Base-by-base conservation (phyloP, 2,329 filamentous ascomycete species). In the Pestalotiopsis sp. region DNA sequence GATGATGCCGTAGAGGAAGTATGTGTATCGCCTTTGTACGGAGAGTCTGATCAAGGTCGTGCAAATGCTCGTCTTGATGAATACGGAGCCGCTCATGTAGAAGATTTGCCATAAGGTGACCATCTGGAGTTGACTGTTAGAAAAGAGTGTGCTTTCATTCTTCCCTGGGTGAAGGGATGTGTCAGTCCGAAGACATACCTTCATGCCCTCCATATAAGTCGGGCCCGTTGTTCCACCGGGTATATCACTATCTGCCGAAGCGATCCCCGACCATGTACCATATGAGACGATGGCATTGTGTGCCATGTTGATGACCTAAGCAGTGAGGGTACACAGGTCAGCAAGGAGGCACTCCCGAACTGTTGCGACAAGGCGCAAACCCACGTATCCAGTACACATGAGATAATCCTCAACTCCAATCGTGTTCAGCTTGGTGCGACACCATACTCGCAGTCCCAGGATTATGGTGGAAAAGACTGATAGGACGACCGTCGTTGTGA, bases 201-300 rank as follows among this genome's bases (percentile, higher is more conserved):
- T 65, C 23, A 49, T 49, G 23, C 38, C 62, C 13, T 65, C 62
- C 38, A 65, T 52, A 23, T 49, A 49, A 4, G 23, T 64, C 40
- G 59, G 23, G 2, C 27, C 13, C 4, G 27, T 62, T 5, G 23
- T 59, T 41, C 68, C 56, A 27, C 60, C 61, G 13, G 63, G 40
- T 12, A 70, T 31, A 56, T 64, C 23, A 23, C 31, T 58, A 59
- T 71, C 70, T 17, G 38, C 57, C 17, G 66, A 27, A 2, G 68
- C 70, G 11, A 70, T 69, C 41, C 75, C 69, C 13, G 69, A 72
- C 63, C 75, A 75, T 14, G 72, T 73, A 64, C 75, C 73, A 61
- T 75, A 77, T 13, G 62, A 59, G 6, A 71, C 60, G 12, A 71
- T 60, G 3, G 68, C 17, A 56, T 71, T 71, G 45, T 71, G 70